Percentiles rank a stretch among this genome's conserved stretches.
Conservation (phyloP, 2,329 filamentous ascomycete genomes). For the Penicillium thymicola region DNA sequence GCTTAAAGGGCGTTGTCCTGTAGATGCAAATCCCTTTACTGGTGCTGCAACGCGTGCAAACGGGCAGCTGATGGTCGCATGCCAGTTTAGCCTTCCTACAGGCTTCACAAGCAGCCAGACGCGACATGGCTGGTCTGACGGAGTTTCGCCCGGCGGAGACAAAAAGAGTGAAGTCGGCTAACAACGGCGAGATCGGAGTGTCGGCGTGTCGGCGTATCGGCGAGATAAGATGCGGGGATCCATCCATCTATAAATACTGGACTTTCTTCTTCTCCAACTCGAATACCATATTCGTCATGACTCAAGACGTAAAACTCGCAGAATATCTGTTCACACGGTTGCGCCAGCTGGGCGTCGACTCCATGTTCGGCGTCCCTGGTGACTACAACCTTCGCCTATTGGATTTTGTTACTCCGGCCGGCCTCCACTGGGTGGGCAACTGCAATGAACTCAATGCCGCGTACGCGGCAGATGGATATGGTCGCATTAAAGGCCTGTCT, state of each 20-base stretch:
- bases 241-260: slow-evolving; percentile 6
- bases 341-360: slow-evolving; percentile 61
- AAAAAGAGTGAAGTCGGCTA: slow-evolving; percentile 17
- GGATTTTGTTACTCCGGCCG: slow-evolving; percentile 60
- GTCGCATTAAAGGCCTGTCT: slow-evolving; percentile 30
- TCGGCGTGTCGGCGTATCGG: slow-evolving; percentile 14
- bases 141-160: slow-evolving; percentile 8
- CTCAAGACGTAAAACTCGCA: slow-evolving; percentile 28
- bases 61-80: slow-evolving; percentile 23
- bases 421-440: slow-evolving; percentile 63
- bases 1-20: slow-evolving; percentile 26
- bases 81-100: slow-evolving; percentile 26
- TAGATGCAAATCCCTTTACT: slow-evolving; percentile 26
- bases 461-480: slow-evolving; percentile 35
- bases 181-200: slow-evolving; percentile 11
- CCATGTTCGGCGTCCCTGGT: slow-evolving; percentile 66
- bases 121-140: slow-evolving; percentile 16
- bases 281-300: slow-evolving; percentile 8
- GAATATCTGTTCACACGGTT: slow-evolving; percentile 64
- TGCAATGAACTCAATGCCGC: slow-evolving; percentile 72
- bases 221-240: slow-evolving; percentile 20
- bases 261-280: not conserved
- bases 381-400: slow-evolving; percentile 69
- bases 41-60: slow-evolving; percentile 20
- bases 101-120: slow-evolving; percentile 24